These are phyloP conservation scores for Fusarium bulbicola DNA, from an alignment of 2,329 filamentous ascomycete species.

Conservation along the genomic window DNA sequence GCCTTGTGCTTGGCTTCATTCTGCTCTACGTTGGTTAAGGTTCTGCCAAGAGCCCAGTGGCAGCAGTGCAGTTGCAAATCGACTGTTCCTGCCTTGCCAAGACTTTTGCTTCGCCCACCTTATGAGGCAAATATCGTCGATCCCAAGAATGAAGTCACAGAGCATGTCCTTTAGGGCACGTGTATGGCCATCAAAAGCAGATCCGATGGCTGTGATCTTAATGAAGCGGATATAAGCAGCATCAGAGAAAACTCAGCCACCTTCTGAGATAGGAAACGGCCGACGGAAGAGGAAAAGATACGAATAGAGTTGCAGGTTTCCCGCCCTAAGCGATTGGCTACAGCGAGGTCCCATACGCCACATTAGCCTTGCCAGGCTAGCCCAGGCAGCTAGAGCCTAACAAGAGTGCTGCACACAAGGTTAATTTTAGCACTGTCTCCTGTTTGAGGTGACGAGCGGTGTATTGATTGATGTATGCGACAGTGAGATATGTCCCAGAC, in stretches of 20 bases:
- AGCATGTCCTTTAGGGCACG: not conserved
- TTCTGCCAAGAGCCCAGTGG: not conserved
- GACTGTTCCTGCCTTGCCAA: not conserved
- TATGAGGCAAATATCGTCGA: not conserved
- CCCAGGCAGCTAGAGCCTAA: not conserved
- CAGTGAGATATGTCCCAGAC: not conserved
- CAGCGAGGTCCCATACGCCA: not conserved
- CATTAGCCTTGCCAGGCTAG: not conserved
- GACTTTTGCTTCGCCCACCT: not conserved
- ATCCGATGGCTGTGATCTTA: not conserved
- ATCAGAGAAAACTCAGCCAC: not conserved
- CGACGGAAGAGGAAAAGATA: not conserved
- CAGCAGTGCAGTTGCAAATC: not conserved
- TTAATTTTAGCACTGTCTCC: slow-evolving; percentile 14
- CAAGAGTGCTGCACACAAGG: not conserved
- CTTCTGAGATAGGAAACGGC: not conserved
- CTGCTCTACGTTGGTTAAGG: not conserved
- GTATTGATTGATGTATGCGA: not conserved
- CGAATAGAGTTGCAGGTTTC: slow-evolving; percentile 4
- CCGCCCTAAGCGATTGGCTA: slow-evolving; percentile 4
- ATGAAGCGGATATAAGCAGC: not conserved
- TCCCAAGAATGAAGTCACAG: slow-evolving; percentile 2
- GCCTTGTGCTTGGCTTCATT: not conserved
- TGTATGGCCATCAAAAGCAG: not conserved
- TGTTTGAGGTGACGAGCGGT: not conserved